A percentile compares a stretch with the other conserved stretches of the same genome.
Evolutionary conservation across 495 filamentous ascomycete genomes (phyloP).

Genomic region (Alectoria sarmentosa): DNA sequence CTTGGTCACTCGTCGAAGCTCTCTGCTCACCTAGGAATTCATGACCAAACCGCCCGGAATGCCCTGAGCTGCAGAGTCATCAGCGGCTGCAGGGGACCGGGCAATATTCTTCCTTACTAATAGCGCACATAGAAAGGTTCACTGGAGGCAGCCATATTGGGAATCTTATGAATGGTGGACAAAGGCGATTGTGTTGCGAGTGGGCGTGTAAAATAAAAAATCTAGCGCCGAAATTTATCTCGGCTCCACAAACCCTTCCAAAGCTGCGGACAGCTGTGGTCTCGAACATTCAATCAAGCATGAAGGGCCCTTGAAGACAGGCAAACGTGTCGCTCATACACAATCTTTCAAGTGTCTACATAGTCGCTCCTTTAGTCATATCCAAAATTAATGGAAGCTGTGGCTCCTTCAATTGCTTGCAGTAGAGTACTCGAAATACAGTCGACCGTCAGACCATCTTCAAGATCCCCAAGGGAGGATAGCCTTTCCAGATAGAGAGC

Average conservation of each 20-base stretch:
- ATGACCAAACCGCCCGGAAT: conserved; percentile 96
- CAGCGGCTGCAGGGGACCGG: conserved; percentile 44
- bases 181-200: not conserved
- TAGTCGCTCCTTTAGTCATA: not conserved
- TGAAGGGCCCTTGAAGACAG: conserved; percentile 4
- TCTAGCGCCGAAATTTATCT: conserved; percentile 21
- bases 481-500: not conserved
- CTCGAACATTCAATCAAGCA: not conserved
- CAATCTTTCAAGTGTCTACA: not conserved
- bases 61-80: conserved; percentile 70
- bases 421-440: conserved; percentile 4
- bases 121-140: conserved; percentile 96
- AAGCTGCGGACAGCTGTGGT: conserved; percentile 15
- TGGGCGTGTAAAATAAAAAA: conserved; percentile 9
- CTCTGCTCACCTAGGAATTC: conserved; percentile 79
- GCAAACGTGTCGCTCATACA: conserved; percentile 3
- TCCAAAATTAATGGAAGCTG: not conserved
- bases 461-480: not conserved
- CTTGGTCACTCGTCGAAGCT: not conserved
- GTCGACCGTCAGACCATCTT: not conserved
- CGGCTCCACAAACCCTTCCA: conserved; percentile 11
- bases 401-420: not conserved
- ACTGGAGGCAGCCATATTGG: conserved; percentile 43
- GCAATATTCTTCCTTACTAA: conserved; percentile 59
- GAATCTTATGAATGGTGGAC: not conserved